Evolutionary conservation across 148 eudicot genomes (phyloP).

Genomic region (Vaccinium myrtillus): DNA sequence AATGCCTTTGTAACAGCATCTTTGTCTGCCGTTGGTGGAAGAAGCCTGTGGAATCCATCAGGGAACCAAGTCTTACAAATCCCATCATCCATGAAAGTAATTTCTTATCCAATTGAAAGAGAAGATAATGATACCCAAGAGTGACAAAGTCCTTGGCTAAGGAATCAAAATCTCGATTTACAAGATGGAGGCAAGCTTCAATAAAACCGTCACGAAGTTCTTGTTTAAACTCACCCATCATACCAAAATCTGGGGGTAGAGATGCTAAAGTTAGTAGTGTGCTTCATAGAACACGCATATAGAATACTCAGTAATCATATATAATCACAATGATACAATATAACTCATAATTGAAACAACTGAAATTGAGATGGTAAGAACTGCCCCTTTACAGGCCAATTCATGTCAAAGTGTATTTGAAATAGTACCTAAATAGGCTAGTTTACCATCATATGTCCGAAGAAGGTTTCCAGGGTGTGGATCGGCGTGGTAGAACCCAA

Average conservation of each 20-base stretch:
- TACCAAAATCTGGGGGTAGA: constrained; percentile 75
- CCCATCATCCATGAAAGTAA: background rate
- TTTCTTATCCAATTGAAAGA: background rate
- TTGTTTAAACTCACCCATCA: constrained; percentile 96
- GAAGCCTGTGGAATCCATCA: constrained; percentile 55
- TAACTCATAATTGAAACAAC: background rate
- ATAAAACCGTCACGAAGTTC: constrained; percentile 95
- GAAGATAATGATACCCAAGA: constrained; percentile 62
- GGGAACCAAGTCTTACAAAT: constrained; percentile 16
- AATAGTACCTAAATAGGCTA: constrained; percentile 84
- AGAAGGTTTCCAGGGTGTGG: constrained; percentile 99
- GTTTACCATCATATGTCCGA: constrained; percentile 85
- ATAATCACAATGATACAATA: background rate
- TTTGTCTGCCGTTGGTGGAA: constrained; percentile 87
- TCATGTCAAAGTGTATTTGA: background rate
- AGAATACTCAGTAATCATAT: background rate
- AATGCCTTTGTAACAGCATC: constrained; percentile 85
- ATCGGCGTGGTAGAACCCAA: constrained; percentile 98
- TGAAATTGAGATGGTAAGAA: background rate
- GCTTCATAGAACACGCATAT: background rate
- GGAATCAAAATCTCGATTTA: constrained; percentile 90
- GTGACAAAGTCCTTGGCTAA: constrained; percentile 90
- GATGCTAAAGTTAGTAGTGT: background rate
- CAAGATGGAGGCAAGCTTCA: constrained; percentile 98
- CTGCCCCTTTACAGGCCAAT: background rate